Base-by-base conservation (phyloP, 208 protist genomes). In the Trypanosoma platydactyli region DNA sequence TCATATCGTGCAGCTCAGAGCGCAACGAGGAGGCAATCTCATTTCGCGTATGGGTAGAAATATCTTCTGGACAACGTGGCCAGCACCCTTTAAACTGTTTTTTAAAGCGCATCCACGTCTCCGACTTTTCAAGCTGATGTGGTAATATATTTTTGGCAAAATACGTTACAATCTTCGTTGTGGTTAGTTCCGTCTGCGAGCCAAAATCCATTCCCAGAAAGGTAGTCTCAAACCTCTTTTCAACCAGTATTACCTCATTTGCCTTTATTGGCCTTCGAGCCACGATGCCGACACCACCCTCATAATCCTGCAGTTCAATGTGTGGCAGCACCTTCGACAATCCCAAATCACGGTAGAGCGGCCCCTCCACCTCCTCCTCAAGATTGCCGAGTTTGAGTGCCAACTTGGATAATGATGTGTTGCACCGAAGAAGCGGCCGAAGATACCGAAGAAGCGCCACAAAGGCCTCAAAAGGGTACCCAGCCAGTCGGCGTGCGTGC, bases 401-500 rank as follows among this genome's bases (percentile, higher is more conserved):
- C 33, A 9, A 38, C 33, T 3, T 38, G 9, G 52, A 51, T 27
- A 22, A 51, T 3, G 42, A 25, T 30, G 64, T 35, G 27, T 79
- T 45, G 27, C 20, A 44, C 2, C 84, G 79, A 6, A 94, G 57
- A 7, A 94, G 71, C 0, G 88, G 85, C 0, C 82, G 82, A 27
- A 91, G 46, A 53, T 86, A 73, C 12, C 73, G 76, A 9, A 91
- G 64, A 3, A 76, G 71, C 49, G 80, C 58, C 20, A 94, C 88
- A 61, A 92, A 81, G 9, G 85, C 88, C 49, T 94, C 88, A 64
- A 94, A 94, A 0, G 83, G 71, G 68, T 77, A 89, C 1, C 85
- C 84, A 20, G 22, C 79, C 20, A 76, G 66, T 18, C 77, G 77
- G 1, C 81, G 75, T 3, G 83, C 81, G 51, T 91, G 73, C 35